These are phyloP conservation scores for Aspergillus funiculosus DNA, from an alignment of 495 filamentous ascomycete genomes.

Conservation along the genomic window DNA sequence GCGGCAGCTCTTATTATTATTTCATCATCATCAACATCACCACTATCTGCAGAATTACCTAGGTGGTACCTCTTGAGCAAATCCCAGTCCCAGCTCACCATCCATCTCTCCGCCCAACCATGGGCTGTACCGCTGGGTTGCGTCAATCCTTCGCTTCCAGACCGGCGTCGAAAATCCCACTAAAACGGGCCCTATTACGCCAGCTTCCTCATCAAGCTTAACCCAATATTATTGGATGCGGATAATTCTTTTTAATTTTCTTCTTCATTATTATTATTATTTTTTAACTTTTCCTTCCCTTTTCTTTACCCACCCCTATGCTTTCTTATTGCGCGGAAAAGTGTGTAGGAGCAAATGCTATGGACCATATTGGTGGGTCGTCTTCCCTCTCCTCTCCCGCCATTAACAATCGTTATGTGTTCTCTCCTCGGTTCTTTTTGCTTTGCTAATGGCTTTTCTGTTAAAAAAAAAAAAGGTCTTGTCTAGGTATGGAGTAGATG, in stretches of 20 bases:
- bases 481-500: background rate
- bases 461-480: background rate
- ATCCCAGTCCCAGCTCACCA: too few relatives aligned
- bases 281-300: background rate
- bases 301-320: constrained; percentile 1
- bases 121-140: constrained; percentile 7
- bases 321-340: background rate
- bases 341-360: constrained; percentile 1
- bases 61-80: too few relatives aligned
- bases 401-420: background rate
- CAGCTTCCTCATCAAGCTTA: constrained; percentile 19
- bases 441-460: constrained; percentile 1
- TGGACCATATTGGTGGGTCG: constrained; percentile 9
- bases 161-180: constrained; percentile 21
- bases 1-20: too few relatives aligned
- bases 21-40: too few relatives aligned
- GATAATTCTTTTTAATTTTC: background rate
- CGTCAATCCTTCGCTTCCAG: constrained; percentile 31
- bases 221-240: constrained; percentile 4
- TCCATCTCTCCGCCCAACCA: constrained; percentile 9
- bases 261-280: background rate
- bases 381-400: background rate
- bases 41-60: too few relatives aligned
- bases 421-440: constrained; percentile 1
- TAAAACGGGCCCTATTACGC: constrained; percentile 17